Percentiles rank a stretch among this genome's conserved stretches.
phyloP scores from a whole-genome alignment of 2,329 filamentous ascomycete genomes.

The Aspergillus terreus region DNA sequence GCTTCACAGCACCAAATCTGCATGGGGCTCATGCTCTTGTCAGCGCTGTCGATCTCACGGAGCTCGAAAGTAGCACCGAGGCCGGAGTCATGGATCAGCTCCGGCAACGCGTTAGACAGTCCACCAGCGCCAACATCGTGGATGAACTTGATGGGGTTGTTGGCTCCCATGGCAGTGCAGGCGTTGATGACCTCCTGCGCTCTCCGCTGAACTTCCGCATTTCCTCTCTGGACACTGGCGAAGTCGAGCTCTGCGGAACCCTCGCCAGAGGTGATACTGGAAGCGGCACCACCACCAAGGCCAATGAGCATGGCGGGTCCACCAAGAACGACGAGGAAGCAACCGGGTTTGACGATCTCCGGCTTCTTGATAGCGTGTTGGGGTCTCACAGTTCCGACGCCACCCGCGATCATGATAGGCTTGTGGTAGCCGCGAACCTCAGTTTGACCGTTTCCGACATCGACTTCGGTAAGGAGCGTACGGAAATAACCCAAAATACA shows the following conservation, averaged over 20 bases:
- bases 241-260: conserved; percentile 91
- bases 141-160: conserved; percentile 93
- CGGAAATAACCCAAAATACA: conserved; percentile 87
- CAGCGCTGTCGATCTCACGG: conserved; percentile 87
- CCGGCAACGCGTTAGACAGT: conserved; percentile 76
- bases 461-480: conserved; percentile 72
- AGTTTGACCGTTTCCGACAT: conserved; percentile 56
- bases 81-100: conserved; percentile 87
- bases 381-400: conserved; percentile 86
- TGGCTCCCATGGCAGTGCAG: conserved; percentile 75
- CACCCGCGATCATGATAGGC: conserved; percentile 97
- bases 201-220: conserved; percentile 91
- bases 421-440: conserved; percentile 94
- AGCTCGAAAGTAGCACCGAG: conserved; percentile 90
- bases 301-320: conserved; percentile 98
- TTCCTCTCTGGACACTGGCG: conserved; percentile 93
- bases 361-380: conserved; percentile 85
- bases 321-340: conserved; percentile 86
- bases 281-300: conserved; percentile 90
- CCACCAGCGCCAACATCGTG: conserved; percentile 97
- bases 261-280: conserved; percentile 82
- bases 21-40: conserved; percentile 87
- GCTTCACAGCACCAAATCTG: conserved; percentile 98
- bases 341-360: conserved; percentile 75
- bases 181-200: conserved; percentile 98